phyloP scores from a whole-genome alignment of 805 yeast genomes.

The Yarrowia sp. region DNA sequence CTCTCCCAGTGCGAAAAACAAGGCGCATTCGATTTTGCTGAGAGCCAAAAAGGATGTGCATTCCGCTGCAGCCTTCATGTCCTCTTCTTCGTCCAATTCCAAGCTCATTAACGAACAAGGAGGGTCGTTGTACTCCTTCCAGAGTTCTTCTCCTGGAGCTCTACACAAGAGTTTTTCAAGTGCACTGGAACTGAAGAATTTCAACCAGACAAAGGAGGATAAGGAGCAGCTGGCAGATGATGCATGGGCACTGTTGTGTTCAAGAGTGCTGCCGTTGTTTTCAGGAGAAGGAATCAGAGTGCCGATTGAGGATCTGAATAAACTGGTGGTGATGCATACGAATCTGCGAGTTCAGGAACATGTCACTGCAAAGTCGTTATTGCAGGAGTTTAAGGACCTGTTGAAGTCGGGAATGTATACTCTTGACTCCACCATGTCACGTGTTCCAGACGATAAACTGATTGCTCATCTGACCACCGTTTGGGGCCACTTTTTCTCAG shows the following conservation, averaged over 20 bases:
- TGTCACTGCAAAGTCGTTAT: conserved; percentile 41
- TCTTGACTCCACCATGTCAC: conserved; percentile 31
- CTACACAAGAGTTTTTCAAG: conserved; percentile 35
- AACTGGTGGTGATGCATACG: conserved; percentile 45
- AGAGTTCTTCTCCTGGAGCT: conserved; percentile 40
- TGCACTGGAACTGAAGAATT: conserved; percentile 36
- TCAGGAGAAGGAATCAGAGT: conserved; percentile 48
- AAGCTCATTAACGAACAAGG: conserved; percentile 42
- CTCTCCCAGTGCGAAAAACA: conserved; percentile 32
- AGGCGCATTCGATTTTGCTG: conserved; percentile 41
- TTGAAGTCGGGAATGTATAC: conserved; percentile 45
- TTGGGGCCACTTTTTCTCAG: conserved; percentile 59
- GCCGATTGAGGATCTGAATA: conserved; percentile 59
- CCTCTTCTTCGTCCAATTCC: conserved; percentile 46
- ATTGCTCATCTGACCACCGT: conserved; percentile 41
- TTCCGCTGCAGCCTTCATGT: conserved; percentile 40
- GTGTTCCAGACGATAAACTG: conserved; percentile 36
- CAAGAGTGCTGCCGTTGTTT: conserved; percentile 49
- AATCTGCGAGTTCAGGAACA: conserved; percentile 43
- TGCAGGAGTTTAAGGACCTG: conserved; percentile 48
- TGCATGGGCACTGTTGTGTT: conserved; percentile 50
- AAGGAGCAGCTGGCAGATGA: conserved; percentile 45
- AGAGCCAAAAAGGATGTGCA: conserved; percentile 42
- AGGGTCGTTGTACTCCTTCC: conserved; percentile 45
- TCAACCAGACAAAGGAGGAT: conserved; percentile 36